Evolutionary conservation across 2,329 filamentous ascomycete species (phyloP).

Genomic region (Periconia digitata): DNA sequence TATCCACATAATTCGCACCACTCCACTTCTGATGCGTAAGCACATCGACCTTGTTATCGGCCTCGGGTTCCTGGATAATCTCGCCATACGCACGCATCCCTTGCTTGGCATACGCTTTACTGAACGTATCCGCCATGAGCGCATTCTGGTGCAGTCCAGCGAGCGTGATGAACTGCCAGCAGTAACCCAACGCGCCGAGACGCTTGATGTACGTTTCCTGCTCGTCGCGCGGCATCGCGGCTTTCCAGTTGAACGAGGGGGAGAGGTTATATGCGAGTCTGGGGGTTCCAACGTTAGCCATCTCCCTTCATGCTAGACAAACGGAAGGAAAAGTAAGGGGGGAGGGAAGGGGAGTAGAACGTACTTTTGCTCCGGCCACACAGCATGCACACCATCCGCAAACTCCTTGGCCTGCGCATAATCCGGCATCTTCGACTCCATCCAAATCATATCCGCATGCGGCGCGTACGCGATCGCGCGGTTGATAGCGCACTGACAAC

Average conservation of each 20-base stretch:
- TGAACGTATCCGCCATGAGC: slow-evolving; percentile 87
- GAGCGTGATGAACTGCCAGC: slow-evolving; percentile 99
- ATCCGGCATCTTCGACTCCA: slow-evolving; percentile 97
- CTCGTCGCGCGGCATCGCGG: slow-evolving; percentile 85
- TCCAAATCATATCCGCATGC: slow-evolving; percentile 96
- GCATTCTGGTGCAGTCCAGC: slow-evolving; percentile 95
- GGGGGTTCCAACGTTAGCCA: too few relatives aligned
- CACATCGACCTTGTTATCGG: slow-evolving; percentile 85
- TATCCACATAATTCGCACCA: slow-evolving; percentile 92
- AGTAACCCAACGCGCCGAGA: slow-evolving; percentile 85
- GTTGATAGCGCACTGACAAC: slow-evolving; percentile 88
- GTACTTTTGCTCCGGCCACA: slow-evolving; percentile 95
- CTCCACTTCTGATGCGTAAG: slow-evolving; percentile 99
- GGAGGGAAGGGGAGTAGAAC: slow-evolving; percentile 40
- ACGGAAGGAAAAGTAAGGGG: too few relatives aligned
- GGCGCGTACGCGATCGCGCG: slow-evolving; percentile 89
- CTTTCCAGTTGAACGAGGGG: slow-evolving; percentile 99
- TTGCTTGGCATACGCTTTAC: slow-evolving; percentile 73
- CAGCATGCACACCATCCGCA: slow-evolving; percentile 87
- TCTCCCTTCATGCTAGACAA: too few relatives aligned
- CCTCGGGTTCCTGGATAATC: slow-evolving; percentile 96
- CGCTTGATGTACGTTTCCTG: slow-evolving; percentile 97
- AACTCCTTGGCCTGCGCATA: slow-evolving; percentile 91
- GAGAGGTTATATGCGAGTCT: slow-evolving; percentile 98
- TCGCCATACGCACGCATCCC: slow-evolving; percentile 98